These are phyloP conservation scores for Hortaea werneckii DNA, from an alignment of 2,329 filamentous ascomycete genomes.

Conservation along the genomic window DNA sequence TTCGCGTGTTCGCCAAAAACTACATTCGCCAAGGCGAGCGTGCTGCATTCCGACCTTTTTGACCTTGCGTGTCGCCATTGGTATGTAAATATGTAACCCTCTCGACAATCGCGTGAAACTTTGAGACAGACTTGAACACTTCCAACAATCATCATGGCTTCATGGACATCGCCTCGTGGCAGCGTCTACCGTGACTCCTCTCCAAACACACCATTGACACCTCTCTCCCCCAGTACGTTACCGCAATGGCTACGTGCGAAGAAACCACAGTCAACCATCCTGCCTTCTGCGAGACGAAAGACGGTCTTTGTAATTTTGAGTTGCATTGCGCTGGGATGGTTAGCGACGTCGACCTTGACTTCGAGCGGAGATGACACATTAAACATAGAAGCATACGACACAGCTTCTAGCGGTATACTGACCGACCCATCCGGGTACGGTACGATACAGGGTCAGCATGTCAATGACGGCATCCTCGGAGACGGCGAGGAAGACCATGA, in stretches of 20 bases:
- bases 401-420: constrained; percentile 12
- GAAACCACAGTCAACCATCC: constrained; percentile 5
- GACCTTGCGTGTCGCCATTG: not conserved
- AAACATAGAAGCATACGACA: constrained; percentile 7
- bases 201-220: constrained; percentile 14
- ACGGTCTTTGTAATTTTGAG: constrained; percentile 14
- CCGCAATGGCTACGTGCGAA: constrained; percentile 20
- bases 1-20: no score
- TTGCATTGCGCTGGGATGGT: constrained; percentile 23
- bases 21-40: not conserved
- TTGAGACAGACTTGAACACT: not conserved
- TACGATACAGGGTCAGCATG: not conserved
- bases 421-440: constrained; percentile 17
- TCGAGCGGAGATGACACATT: constrained; percentile 5
- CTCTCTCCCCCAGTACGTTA: constrained; percentile 14
- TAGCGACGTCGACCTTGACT: constrained; percentile 19
- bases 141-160: constrained; percentile 8
- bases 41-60: not conserved
- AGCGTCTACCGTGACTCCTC: constrained; percentile 15
- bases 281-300: constrained; percentile 15
- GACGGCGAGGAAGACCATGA: constrained; percentile 7
- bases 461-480: constrained; percentile 11
- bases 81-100: not conserved
- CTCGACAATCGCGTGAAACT: not conserved
- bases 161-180: constrained; percentile 12